These are phyloP conservation scores for Emiliania huxleyi DNA, from an alignment of 78 protist species.

Conservation along the genomic window DNA sequence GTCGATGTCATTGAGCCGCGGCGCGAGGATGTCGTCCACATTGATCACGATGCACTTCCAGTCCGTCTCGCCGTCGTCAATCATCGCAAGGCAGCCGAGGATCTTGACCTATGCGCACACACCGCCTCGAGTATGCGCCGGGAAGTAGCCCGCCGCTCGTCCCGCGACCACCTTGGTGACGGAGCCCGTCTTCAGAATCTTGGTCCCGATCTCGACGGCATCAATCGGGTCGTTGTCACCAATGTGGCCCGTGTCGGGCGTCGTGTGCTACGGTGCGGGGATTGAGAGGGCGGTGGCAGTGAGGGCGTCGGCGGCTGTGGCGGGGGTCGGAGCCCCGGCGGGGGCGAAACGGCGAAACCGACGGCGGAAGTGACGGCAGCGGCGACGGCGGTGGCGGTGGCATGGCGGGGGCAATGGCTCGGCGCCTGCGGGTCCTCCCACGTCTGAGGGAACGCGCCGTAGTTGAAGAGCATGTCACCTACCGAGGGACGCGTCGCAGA, in stretches of 20 bases:
- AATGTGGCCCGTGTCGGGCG: not conserved
- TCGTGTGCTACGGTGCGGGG: conserved; percentile 52
- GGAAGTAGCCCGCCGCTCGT: too few species aligned
- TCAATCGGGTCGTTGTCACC: conserved; percentile 91
- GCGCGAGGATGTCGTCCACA: conserved; percentile 77
- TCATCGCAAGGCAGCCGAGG: conserved; percentile 82
- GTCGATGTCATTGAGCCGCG: conserved; percentile 61
- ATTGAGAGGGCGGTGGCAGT: not conserved
- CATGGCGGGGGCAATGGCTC: too few species aligned
- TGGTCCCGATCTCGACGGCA: conserved; percentile 76
- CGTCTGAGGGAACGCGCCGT: conserved; percentile 84
- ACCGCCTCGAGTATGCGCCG: too few species aligned
- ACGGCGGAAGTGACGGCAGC: too few species aligned
- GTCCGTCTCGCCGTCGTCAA: conserved; percentile 92
- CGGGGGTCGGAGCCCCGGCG: too few species aligned
- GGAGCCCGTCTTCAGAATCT: conserved; percentile 63
- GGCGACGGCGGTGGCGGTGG: too few species aligned
- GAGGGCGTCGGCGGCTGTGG: not conserved
- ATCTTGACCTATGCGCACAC: not conserved
- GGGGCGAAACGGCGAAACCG: too few species aligned
- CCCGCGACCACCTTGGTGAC: conserved; percentile 44
- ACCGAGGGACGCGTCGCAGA: too few species aligned
- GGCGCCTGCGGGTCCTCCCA: not conserved
- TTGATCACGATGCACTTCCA: conserved; percentile 81
- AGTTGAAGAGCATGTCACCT: conserved; percentile 64